Percentiles rank a stretch among this genome's conserved stretches.
These are phyloP conservation scores for Candida taoyuanica DNA, from an alignment of 805 yeast genomes.

Conservation along the genomic window DNA sequence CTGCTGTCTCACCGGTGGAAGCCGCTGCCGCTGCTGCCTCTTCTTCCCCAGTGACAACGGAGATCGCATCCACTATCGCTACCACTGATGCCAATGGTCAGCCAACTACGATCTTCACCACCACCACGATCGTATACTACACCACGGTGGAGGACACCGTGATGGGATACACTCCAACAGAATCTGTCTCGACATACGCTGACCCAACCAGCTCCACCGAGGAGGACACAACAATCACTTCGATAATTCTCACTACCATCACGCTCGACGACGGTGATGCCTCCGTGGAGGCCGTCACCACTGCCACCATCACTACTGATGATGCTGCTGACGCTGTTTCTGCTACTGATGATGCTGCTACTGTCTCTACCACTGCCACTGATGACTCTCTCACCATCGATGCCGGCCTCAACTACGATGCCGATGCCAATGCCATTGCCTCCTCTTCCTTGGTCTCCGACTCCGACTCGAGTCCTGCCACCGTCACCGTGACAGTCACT, in stretches of 20 bases:
- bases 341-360: constrained; percentile 1
- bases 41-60: constrained; percentile 17
- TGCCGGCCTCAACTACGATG: constrained; percentile 7
- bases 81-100: constrained; percentile 23
- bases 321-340: constrained; percentile 6
- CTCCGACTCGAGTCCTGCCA: constrained; percentile 7
- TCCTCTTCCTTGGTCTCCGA: constrained; percentile 3
- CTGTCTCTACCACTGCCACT: too few species aligned
- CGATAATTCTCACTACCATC: constrained; percentile 33
- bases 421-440: constrained; percentile 3
- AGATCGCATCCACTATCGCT: constrained; percentile 18
- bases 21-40: constrained; percentile 2
- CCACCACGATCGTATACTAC: constrained; percentile 35
- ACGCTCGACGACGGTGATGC: constrained; percentile 30
- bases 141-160: constrained; percentile 59
- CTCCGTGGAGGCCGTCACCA: constrained; percentile 17
- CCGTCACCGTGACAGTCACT: constrained; percentile 24
- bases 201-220: constrained; percentile 9
- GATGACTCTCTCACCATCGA: not conserved
- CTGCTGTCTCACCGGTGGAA: not conserved
- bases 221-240: constrained; percentile 38
- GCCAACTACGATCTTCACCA: constrained; percentile 43
- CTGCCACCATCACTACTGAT: constrained; percentile 15
- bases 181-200: constrained; percentile 9
- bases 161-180: constrained; percentile 29